Evolutionary conservation across 768 basidiomycete species (phyloP), one percentile per base, ranked within the genome.

Genomic region (Pleurotus tuoliensis): DNA sequence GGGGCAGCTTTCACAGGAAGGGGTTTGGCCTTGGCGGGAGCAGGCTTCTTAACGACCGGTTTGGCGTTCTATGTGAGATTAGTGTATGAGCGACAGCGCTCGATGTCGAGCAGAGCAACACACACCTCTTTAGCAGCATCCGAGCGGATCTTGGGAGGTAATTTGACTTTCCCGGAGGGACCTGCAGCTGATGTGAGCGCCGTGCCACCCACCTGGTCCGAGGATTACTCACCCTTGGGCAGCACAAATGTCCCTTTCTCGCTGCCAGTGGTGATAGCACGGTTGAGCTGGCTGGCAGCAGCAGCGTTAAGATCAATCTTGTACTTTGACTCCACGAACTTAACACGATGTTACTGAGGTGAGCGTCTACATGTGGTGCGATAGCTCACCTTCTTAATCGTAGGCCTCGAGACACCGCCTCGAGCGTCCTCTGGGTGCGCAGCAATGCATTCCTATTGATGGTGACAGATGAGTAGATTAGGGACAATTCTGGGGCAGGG

Each of bases 291-390:
- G 59, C 79, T 84, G 62, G 79, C 79, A 68, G 90, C 83, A 9
- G 89, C 74, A 60, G 86, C 81, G 62, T 84, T 87, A 63, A 91
- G 80, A 64, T 86, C 82, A 62, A 96, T 76, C 66, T 84, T 84
- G 77, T 93, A 96, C 66, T 82, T 88, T 61, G 82, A 77, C 73
- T 92, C 90, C 56, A 95, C 84, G 70, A 93, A 81, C 92, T 94
- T 58, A 18, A 49, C 54, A 44, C 57, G 55, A 59, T 57, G 58
- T 51, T 39, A 56, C 53, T 47, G 55, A 52, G 44, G 48, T 57
- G 53, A 18, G 53, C 56, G 56, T 49, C 49, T 55, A n/a, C 47
- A 56, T 56, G 56, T 59, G 47, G 8, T 56, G 57, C 38, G 51
- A 54, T 52, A 58, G 57, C 69, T 40, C 46, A 82, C 86, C 77